Evolutionary conservation across 23 red algal species (phyloP), one percentile per base, ranked within the genome.

Genomic region (Chondrus crispus): DNA sequence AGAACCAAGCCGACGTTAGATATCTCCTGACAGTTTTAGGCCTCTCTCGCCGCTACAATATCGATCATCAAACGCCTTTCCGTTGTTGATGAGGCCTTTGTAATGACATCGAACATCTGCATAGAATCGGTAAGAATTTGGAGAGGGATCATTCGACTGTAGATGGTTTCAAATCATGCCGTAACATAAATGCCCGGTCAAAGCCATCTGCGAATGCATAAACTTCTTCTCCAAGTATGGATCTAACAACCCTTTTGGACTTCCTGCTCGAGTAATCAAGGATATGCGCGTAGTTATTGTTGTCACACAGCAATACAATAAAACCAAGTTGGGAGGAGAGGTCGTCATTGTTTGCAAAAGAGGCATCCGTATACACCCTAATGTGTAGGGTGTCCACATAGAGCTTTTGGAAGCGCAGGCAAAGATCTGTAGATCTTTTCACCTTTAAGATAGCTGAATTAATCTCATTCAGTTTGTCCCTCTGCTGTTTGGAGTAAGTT

Each of bases 1-100:
- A 13, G 11, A 13, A 72, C 35, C 14, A 28, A 30, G 22, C 66
- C 66, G 28, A 72, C 35, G 35, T 72, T 72, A 11, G 24, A 28
- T 12, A 72, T 72, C 66, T 72, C 66, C 11, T 18, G 14, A 14
- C 28, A 13, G 12, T 72, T 38, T 12, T 72, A 72, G 66, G 66
- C 66, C 35, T 72, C 66, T 13, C 66, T 13, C 12, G 66, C 22
- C 12, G 66, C 35, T 12, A 13, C 22, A 33, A 72, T 30, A 26
- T 72, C 66, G 66, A 38, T 72, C 66, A 72, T 72, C 66, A 72
- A 72, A 26, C 66, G 22, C 66, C 28, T 72, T 72, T 72, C 66
- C 11, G 66, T 33, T 12, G 66, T 72, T 12, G 12, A 14, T 13
- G 24, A 33, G 14, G 66, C 22, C 22, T 57, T 57, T 14, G 22